Base-by-base conservation (phyloP, 192 early-diverging fungal genomes). In the Chytriomyces confervae region DNA sequence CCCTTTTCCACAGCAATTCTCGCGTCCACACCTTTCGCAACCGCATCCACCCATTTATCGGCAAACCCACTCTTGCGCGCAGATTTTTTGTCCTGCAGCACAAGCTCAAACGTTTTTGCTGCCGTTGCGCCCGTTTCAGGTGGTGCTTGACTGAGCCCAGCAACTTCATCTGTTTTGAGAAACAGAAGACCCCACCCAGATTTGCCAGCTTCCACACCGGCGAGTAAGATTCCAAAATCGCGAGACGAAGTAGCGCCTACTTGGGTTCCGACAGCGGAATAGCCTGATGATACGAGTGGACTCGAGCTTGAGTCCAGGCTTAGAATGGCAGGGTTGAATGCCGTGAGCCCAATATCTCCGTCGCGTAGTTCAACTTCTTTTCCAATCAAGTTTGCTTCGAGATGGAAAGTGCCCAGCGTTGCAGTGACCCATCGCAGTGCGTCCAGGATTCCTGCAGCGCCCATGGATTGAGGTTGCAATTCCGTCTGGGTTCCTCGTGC, bases 111-210 rank as follows among this genome's bases (percentile, higher is more conserved):
- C 74, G 66, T 76, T 24, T 66, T 65, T 36, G 64, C 66, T 6
- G 61, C 24, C 18, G 63, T 66, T 8, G 16, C 36, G 48, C 62
- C 74, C 8, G 50, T 66, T 44, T 76, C 74, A 13, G 74, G 74
- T 7, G 74, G 74, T 50, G 74, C 74, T 47, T 76, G 74, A 43
- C 27, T 45, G 48, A 76, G 51, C 18, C 74, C 74, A 48, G 74
- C 74, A 20, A 76, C 62, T 76, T 76, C 74, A 76, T 76, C 74
- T 23, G 74, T 76, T 7, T 66, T 66, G 20, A 76, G 47, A 49
- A 66, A 76, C 27, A 76, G 48, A 47, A 76, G 64, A 2, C 74
- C 74, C 74, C 74, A 76, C 10, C 63, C 74, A 66, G 36, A 13
- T 9, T 10, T 51, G 44, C 74, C 74, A 18, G 63, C 27, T 66